Percentiles rank a stretch among this genome's conserved stretches.
phyloP scores from a whole-genome alignment of 1,284 basidiomycete species.

The Pyrrhoderma noxium region DNA sequence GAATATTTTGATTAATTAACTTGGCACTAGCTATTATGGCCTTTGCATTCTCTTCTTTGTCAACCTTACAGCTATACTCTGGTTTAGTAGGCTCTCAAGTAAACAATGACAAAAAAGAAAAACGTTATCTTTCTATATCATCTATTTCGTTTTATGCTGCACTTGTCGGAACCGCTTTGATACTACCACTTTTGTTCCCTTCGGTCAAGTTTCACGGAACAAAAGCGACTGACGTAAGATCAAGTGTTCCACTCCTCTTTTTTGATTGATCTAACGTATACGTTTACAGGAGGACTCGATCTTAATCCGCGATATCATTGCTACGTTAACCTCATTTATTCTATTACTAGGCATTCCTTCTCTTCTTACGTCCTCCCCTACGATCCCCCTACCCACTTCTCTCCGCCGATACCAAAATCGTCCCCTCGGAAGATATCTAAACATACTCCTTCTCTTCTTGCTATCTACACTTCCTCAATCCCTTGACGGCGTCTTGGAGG shows the following conservation, averaged over 20 bases:
- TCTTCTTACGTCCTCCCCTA: constrained; percentile 48
- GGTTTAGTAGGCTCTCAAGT: constrained; percentile 42
- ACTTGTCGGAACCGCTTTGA: constrained; percentile 39
- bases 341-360: constrained; percentile 54
- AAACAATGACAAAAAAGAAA: constrained; percentile 35
- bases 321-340: constrained; percentile 41
- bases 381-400: constrained; percentile 38
- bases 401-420: constrained; percentile 37
- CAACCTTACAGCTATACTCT: constrained; percentile 56
- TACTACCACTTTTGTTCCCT: constrained; percentile 52
- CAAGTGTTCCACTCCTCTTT: too few species aligned
- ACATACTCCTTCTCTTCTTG: constrained; percentile 33
- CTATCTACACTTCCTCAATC: constrained; percentile 37
- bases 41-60: constrained; percentile 58
- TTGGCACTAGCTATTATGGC: constrained; percentile 39
- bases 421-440: constrained; percentile 40
- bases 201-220: constrained; percentile 31
- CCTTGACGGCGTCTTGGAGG: constrained; percentile 34
- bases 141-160: constrained; percentile 47
- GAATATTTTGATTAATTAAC: constrained; percentile 1
- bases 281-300: constrained; percentile 24
- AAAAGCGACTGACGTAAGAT: not conserved
- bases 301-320: constrained; percentile 29
- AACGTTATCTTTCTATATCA: constrained; percentile 49
- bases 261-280: too few species aligned